Evolutionary conservation across 805 yeast species (phyloP), one percentile per base, ranked within the genome.

Genomic region (Wilhelminamyces savonicus): DNA sequence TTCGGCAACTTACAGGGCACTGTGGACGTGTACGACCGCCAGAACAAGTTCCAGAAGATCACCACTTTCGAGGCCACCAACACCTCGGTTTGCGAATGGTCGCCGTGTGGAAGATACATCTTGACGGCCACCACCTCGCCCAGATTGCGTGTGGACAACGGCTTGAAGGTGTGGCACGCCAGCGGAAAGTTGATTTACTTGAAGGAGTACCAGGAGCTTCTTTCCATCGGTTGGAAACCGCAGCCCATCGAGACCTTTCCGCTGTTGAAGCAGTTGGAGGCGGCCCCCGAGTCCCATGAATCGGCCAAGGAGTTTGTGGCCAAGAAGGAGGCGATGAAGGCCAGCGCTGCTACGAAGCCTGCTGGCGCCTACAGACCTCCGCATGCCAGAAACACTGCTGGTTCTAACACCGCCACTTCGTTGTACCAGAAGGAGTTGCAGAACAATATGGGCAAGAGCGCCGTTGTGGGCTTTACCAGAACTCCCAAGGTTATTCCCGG

Each of bases 1-100:
- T 92, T 92, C 59, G 99, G 99, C 47, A 92, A 92, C 59, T 73
- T 92, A 54, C 97, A 90, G 64, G 99, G 99, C 37, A 77, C 88
- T 11, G 94, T 92, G 35, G 97, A 94, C 54, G 81, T 92, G 37
- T 78, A 87, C 52, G 98, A 92, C 64, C 82, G 97, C 53, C 85
- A 78, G 55, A 78, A 81, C 52, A 82, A 83, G 57, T 90, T 87
- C 56, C 62, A 69, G 32, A 83, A 84, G 55, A 74, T 92, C 30
- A 69, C 87, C 13, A 71, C 84, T 13, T 82, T 92, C 49, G 84
- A 85, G 50, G 98, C 97, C 10, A 64, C 95, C 26, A 94, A 92
- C 63, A 87, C 97, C 11, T 81, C 94, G n/a, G 94, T 82, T 26
- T 90, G 96, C 56, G 85, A 84, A 55, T 92, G 98, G 98, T 79